Evolutionary conservation across 2,329 filamentous ascomycete species (phyloP).

Genomic region (Colletotrichum cuscutae): DNA sequence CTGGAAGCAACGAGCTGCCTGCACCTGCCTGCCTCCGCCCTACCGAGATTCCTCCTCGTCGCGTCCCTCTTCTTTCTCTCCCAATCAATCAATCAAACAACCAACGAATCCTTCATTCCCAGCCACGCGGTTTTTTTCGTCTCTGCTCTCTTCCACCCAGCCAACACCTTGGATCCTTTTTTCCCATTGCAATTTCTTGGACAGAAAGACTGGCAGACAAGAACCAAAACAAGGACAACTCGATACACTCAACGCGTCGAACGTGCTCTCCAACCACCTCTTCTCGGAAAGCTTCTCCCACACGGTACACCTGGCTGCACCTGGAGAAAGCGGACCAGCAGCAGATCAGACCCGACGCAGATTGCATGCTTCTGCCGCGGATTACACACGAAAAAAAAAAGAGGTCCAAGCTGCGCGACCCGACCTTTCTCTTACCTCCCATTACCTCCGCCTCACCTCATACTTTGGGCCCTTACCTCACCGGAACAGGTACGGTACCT

Average conservation of each 20-base stretch:
- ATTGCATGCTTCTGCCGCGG: slow-evolving; percentile 22
- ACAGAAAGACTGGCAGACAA: neutral
- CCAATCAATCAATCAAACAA: slow-evolving; percentile 8
- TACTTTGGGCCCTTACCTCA: slow-evolving; percentile 23
- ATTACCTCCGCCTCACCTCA: slow-evolving; percentile 12
- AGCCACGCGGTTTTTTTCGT: slow-evolving; percentile 16
- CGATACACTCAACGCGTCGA: slow-evolving; percentile 31
- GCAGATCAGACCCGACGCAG: neutral
- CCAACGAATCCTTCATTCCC: slow-evolving; percentile 15
- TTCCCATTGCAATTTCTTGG: neutral
- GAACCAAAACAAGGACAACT: slow-evolving; percentile 4
- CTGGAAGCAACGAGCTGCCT: neutral
- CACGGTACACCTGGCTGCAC: slow-evolving; percentile 13
- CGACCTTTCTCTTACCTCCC: slow-evolving; percentile 11
- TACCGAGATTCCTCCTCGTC: slow-evolving; percentile 24
- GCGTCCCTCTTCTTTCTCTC: neutral
- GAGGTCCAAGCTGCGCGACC: slow-evolving; percentile 27
- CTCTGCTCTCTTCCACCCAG: neutral
- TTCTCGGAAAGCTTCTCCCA: neutral
- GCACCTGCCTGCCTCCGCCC: slow-evolving; percentile 8
- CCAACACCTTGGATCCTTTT: neutral
- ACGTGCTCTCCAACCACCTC: neutral
- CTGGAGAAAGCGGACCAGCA: slow-evolving; percentile 1
- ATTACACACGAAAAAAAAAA: slow-evolving; percentile 19
- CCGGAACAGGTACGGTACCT: slow-evolving; percentile 20